A percentile compares a stretch with the other conserved stretches of the same genome.
phyloP scores from a whole-genome alignment of 352 stramenopile genomes.

The Globisporangium solare region DNA sequence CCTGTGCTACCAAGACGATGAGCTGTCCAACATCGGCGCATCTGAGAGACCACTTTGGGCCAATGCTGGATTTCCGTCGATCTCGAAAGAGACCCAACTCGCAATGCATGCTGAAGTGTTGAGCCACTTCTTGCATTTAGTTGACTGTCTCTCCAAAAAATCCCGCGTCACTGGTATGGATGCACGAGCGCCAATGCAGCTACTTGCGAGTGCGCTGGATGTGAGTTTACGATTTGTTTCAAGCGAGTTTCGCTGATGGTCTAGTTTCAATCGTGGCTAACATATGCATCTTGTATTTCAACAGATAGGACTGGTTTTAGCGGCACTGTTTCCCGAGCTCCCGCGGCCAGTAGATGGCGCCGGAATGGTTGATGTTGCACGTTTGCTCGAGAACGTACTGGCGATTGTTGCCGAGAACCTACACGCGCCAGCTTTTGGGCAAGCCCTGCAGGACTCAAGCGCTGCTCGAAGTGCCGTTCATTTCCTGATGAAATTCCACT shows the following conservation, averaged over 20 bases:
- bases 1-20: background rate
- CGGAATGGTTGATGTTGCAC: conserved; percentile 8
- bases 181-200: conserved; percentile 21
- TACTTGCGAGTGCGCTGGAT: conserved; percentile 34
- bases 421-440: conserved; percentile 3
- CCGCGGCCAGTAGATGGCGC: conserved; percentile 9
- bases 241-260: background rate
- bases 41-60: background rate
- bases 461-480: conserved; percentile 29
- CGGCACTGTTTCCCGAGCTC: conserved; percentile 28
- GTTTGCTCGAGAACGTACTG: conserved; percentile 43
- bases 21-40: background rate
- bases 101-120: conserved; percentile 24
- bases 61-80: conserved; percentile 21
- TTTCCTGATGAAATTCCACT: conserved; percentile 43
- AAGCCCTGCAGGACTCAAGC: conserved; percentile 2
- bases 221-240: conserved; percentile 21
- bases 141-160: conserved; percentile 36
- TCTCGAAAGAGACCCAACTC: conserved; percentile 22
- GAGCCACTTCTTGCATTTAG: conserved; percentile 28
- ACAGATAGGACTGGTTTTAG: conserved; percentile 38
- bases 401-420: conserved; percentile 37
- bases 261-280: conserved; percentile 17
- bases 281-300: background rate
- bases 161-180: conserved; percentile 25